These are phyloP conservation scores for Dioscorea zingiberensis DNA, from an alignment of 106 monocot genomes.

Conservation along the genomic window DNA sequence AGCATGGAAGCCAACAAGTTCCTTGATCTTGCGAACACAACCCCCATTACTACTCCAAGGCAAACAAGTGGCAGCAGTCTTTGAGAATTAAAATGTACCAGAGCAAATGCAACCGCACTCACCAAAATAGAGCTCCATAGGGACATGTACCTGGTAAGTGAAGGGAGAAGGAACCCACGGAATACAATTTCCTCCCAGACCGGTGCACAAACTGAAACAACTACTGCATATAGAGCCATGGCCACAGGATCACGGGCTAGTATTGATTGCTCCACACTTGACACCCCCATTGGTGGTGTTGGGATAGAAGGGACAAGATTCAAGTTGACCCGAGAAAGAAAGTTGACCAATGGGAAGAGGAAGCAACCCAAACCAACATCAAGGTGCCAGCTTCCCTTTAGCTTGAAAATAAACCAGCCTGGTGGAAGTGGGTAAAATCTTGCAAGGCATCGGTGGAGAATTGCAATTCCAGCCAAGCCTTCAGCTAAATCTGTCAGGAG, in stretches of 20 bases:
- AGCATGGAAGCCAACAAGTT: conserved; percentile 68
- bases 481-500: conserved; percentile 62
- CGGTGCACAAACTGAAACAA: conserved; percentile 65
- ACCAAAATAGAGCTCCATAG: conserved; percentile 43
- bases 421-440: conserved; percentile 54
- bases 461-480: conserved; percentile 61
- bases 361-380: conserved; percentile 60
- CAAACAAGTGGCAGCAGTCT: conserved; percentile 58
- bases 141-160: conserved; percentile 66
- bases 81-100: conserved; percentile 73
- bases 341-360: conserved; percentile 58
- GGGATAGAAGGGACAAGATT: conserved; percentile 41
- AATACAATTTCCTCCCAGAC: conserved; percentile 77
- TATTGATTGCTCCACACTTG: conserved; percentile 76
- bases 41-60: conserved; percentile 73
- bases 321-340: conserved; percentile 54
- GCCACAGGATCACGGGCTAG: conserved; percentile 67
- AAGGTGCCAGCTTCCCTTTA: conserved; percentile 58
- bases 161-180: conserved; percentile 69
- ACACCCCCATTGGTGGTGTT: conserved; percentile 33
- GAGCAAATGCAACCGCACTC: conserved; percentile 53
- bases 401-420: conserved; percentile 56
- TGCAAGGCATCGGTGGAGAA: conserved; percentile 54
- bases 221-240: conserved; percentile 63
- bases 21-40: conserved; percentile 46